phyloP scores from a whole-genome alignment of 495 filamentous ascomycete species.

The Cercophora scortea region DNA sequence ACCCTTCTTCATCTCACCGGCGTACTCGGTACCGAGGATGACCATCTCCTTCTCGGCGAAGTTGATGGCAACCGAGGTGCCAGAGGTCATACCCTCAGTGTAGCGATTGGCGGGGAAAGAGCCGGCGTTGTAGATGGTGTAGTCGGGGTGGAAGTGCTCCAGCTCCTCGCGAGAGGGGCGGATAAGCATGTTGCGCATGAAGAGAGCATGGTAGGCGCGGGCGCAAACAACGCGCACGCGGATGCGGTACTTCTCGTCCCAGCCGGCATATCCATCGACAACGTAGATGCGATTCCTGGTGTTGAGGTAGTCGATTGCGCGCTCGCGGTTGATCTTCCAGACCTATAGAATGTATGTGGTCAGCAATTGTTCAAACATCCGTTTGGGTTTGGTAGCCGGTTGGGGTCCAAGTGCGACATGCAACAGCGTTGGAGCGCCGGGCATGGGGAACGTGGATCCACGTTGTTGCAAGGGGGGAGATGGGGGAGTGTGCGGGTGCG shows the following conservation, averaged over 20 bases:
- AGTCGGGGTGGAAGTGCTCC: slow-evolving; percentile 95
- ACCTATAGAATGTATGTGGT: slow-evolving; percentile 49
- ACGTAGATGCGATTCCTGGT: slow-evolving; percentile 98
- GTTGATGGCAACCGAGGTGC: slow-evolving; percentile 64
- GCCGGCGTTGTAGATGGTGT: slow-evolving; percentile 99
- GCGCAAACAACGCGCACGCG: slow-evolving; percentile 96
- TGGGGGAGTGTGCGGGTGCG: background rate
- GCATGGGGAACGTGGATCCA: no score
- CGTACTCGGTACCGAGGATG: slow-evolving; percentile 97
- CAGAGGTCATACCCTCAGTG: slow-evolving; percentile 98
- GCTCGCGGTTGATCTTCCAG: slow-evolving; percentile 99
- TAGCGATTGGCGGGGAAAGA: slow-evolving; percentile 98
- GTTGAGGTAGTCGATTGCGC: slow-evolving; percentile 97
- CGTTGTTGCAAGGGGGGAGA: slow-evolving; percentile 2
- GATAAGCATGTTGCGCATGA: slow-evolving; percentile 99
- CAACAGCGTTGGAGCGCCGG: no score
- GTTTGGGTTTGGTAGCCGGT: no score
- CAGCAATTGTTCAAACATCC: no score
- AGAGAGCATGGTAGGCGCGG: slow-evolving; percentile 97
- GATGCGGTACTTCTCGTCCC: slow-evolving; percentile 98
- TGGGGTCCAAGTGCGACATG: no score
- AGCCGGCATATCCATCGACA: slow-evolving; percentile 92
- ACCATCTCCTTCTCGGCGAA: slow-evolving; percentile 84
- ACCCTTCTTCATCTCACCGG: slow-evolving; percentile 99
- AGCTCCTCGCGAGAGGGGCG: slow-evolving; percentile 83